Base-by-base conservation (phyloP, 805 yeast species). In the Nakazawaea populi region DNA sequence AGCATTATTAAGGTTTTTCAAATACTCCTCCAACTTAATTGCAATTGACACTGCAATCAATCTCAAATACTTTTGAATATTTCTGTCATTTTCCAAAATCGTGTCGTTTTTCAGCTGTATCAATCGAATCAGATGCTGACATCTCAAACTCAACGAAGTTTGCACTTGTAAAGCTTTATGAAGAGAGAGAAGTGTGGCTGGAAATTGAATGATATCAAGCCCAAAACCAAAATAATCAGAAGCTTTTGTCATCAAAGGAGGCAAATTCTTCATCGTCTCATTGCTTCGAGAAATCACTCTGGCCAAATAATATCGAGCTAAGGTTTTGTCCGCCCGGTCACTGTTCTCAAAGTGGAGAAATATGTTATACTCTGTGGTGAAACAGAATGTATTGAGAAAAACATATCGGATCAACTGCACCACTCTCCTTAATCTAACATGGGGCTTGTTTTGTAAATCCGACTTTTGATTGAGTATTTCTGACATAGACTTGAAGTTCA, bases 321-420 rank as follows among this genome's bases (percentile, higher is more conserved):
- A 34, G 4, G n/a, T 11, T 8, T 29, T 12, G 8, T 40, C 32
- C 11, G 38, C 12, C 4, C 9, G 8, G 5, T 14, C 14, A 11
- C 31, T 28, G 28, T 44, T 49, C 29, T 49, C 52, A 42, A 32
- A 49, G 29, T 49, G 52, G 4, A 49, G 40, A 27, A 49, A 49
- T 5, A 44, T 40, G 30, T 49, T 49, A 34, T 49, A 49, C 31
- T 49, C 52, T 6, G 40, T 27, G 2, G 52, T 49, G 45, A 49
- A 49, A 27, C 52, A 49, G 28, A 44, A 39, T 4, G 45, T 39
- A 37, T 49, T 49, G 14, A 44, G 39, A 32, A 44, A 44, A 4
- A 44, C 48, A n/a, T 44, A 49, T 32, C 46, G 38, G 37, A 49
- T 44, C 14, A 49, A 44, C 27, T 40, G 34, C 3, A 49, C 29